These are phyloP conservation scores for Rhynchosporium secalis DNA, from an alignment of 2,329 filamentous ascomycete genomes.

Conservation along the genomic window DNA sequence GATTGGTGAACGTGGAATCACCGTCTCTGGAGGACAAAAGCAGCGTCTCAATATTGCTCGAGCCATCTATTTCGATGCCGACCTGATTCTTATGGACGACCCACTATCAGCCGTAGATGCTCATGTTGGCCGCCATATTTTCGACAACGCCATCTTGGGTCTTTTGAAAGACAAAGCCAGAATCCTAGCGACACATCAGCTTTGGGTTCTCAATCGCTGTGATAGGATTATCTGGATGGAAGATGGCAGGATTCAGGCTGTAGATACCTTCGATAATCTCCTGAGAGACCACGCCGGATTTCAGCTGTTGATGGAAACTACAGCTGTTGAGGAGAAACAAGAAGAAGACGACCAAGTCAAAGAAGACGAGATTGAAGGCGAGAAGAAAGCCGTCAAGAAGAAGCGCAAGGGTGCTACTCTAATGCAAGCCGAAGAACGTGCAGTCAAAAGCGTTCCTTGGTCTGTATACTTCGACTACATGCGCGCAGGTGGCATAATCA, in stretches of 20 bases:
- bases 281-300: constrained; percentile 80
- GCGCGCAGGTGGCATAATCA: constrained; percentile 56
- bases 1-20: constrained; percentile 94
- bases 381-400: constrained; percentile 46
- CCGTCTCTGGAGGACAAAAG: constrained; percentile 92
- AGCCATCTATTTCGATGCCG: constrained; percentile 65
- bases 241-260: constrained; percentile 75
- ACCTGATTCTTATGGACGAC: constrained; percentile 69
- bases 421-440: constrained; percentile 71
- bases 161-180: constrained; percentile 86
- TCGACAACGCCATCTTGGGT: constrained; percentile 91
- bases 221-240: constrained; percentile 95
- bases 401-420: constrained; percentile 58
- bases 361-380: constrained; percentile 48
- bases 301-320: constrained; percentile 78
- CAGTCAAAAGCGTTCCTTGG: constrained; percentile 63
- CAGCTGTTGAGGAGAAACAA: constrained; percentile 68
- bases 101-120: constrained; percentile 69
- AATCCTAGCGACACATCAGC: constrained; percentile 89
- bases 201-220: constrained; percentile 87
- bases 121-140: constrained; percentile 73
- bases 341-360: constrained; percentile 51
- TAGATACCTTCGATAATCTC: constrained; percentile 87
- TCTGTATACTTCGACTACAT: constrained; percentile 66
- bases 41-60: constrained; percentile 93